Evolutionary conservation across 139 green algal species (phyloP).

Genomic region (Picochlorum sp.): DNA sequence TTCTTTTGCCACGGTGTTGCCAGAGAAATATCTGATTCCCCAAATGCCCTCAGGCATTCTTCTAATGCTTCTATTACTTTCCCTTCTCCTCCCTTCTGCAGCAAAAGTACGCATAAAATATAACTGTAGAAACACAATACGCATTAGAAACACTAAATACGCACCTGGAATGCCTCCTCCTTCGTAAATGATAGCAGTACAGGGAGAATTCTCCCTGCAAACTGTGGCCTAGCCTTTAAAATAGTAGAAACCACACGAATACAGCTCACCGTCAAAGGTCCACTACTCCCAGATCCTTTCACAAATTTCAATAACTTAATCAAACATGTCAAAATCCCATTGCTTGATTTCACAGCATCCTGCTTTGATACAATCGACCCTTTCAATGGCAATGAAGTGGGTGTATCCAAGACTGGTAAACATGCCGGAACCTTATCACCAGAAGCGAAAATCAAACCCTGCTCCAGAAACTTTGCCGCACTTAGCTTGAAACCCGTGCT

Average conservation of each 20-base stretch:
- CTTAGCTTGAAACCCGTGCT: constrained; percentile 20
- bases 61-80: constrained; percentile 13
- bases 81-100: background rate
- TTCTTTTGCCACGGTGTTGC: constrained; percentile 32
- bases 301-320: constrained; percentile 25
- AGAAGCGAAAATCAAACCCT: constrained; percentile 32
- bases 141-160: background rate
- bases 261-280: constrained; percentile 19
- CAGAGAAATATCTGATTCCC: constrained; percentile 12
- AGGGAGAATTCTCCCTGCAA: constrained; percentile 34
- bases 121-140: background rate
- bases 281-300: constrained; percentile 7
- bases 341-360: constrained; percentile 20
- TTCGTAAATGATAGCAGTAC: constrained; percentile 29
- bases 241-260: constrained; percentile 23
- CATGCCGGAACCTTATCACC: constrained; percentile 25
- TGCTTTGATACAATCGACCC: constrained; percentile 12
- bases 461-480: constrained; percentile 36
- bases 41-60: constrained; percentile 15
- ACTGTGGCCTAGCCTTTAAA: constrained; percentile 33
- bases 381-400: constrained; percentile 7
- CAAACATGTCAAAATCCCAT: constrained; percentile 19
- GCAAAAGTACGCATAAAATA: background rate
- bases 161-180: background rate
- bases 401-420: background rate